These are phyloP conservation scores for Xylaria sp. DNA, from an alignment of 2,329 filamentous ascomycete species.

Conservation along the genomic window DNA sequence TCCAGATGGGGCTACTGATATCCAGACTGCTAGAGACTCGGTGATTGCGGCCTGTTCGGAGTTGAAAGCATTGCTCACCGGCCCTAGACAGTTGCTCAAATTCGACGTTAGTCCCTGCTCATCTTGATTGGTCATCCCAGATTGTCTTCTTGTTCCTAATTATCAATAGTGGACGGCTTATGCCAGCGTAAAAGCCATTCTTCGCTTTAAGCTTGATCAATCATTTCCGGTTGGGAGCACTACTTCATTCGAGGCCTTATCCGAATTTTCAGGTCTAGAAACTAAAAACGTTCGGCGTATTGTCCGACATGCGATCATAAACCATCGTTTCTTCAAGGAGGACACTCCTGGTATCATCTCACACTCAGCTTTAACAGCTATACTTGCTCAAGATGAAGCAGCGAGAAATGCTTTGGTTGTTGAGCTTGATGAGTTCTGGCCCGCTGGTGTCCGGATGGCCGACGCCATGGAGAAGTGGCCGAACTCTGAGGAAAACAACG, in stretches of 20 bases:
- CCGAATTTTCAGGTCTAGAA: conserved; percentile 33
- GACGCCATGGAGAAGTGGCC: conserved; percentile 47
- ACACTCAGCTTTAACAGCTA: conserved; percentile 42
- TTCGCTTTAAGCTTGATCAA: conserved; percentile 39
- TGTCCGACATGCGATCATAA: conserved; percentile 48
- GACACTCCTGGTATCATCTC: conserved; percentile 46
- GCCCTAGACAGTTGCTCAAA: conserved; percentile 33
- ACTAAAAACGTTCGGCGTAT: conserved; percentile 42
- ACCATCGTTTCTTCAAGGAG: conserved; percentile 50
- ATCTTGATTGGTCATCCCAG: neutral
- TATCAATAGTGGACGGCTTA: conserved; percentile 37
- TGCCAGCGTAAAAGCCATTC: conserved; percentile 39
- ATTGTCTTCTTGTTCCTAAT: neutral
- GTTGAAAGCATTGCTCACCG: conserved; percentile 39
- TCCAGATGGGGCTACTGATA: conserved; percentile 30
- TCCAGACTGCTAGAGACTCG: conserved; percentile 29
- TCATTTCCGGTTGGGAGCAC: conserved; percentile 37
- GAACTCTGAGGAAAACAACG: conserved; percentile 42
- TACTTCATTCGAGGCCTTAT: conserved; percentile 34
- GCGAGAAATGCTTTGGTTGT: conserved; percentile 42
- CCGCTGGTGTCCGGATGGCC: conserved; percentile 39
- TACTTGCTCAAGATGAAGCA: conserved; percentile 36
- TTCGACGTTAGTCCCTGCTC: conserved; percentile 24
- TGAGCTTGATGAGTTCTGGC: conserved; percentile 44
- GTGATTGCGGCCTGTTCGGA: conserved; percentile 40